These are phyloP conservation scores for Fusarium protoensiforme DNA, from an alignment of 2,329 filamentous ascomycete genomes.

Conservation along the genomic window DNA sequence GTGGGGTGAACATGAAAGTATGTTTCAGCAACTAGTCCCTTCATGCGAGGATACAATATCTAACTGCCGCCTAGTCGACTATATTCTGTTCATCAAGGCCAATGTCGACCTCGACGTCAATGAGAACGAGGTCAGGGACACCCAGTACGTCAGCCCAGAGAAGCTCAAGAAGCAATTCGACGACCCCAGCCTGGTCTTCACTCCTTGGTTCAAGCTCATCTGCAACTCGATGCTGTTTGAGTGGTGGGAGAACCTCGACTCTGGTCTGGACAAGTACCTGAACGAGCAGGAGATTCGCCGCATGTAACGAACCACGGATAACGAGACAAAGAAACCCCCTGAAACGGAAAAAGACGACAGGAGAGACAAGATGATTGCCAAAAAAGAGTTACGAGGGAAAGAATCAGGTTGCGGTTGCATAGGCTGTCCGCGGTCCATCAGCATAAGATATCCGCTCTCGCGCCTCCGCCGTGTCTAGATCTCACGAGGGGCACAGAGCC, in stretches of 20 bases:
- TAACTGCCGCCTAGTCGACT: constrained; percentile 76
- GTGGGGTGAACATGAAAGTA: constrained; percentile 99
- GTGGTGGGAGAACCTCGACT: constrained; percentile 92
- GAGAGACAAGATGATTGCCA: neutral
- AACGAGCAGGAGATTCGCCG: constrained; percentile 89
- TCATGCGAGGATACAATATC: neutral
- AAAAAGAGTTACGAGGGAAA: constrained; percentile 5
- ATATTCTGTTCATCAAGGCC: constrained; percentile 97
- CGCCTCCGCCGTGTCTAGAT: constrained; percentile 5
- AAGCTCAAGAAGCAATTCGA: constrained; percentile 88
- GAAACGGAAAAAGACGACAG: neutral
- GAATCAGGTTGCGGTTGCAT: constrained; percentile 15
- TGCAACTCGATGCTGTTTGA: constrained; percentile 98
- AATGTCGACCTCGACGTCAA: constrained; percentile 87
- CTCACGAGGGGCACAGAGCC: constrained; percentile 14
- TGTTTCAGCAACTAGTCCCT: constrained; percentile 49
- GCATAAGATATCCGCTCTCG: constrained; percentile 45
- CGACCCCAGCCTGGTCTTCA: constrained; percentile 85
- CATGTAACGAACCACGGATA: constrained; percentile 58
- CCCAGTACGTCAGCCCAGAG: constrained; percentile 83
- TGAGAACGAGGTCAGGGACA: constrained; percentile 88
- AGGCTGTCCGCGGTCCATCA: constrained; percentile 34
- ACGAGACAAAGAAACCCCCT: constrained; percentile 7
- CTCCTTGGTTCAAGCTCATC: constrained; percentile 99
- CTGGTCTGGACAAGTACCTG: constrained; percentile 84